phyloP scores from a whole-genome alignment of 2,329 filamentous ascomycete species.

The Eutypella sp. region DNA sequence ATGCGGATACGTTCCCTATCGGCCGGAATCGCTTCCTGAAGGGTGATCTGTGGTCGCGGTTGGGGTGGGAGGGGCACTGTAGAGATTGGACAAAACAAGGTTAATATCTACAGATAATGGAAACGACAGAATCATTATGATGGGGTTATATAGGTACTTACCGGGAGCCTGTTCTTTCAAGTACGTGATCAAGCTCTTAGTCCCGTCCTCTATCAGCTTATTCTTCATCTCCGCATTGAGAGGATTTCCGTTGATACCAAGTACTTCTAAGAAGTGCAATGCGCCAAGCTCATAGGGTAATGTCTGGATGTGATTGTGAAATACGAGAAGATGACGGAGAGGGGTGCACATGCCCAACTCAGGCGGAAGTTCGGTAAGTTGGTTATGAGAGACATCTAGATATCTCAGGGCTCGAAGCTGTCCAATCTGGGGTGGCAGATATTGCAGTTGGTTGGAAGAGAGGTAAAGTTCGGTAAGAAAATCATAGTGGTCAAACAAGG shows the following conservation, averaged over 20 bases:
- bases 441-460: conserved; percentile 82
- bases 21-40: conserved; percentile 60
- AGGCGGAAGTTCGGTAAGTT: conserved; percentile 73
- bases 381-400: conserved; percentile 85
- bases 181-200: conserved; percentile 74
- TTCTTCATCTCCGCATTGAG: conserved; percentile 71
- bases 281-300: conserved; percentile 86
- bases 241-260: conserved; percentile 91
- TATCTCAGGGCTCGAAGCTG: conserved; percentile 74
- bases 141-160: conserved; percentile 39
- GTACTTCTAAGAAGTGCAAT: conserved; percentile 78
- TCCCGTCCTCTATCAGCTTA: conserved; percentile 81
- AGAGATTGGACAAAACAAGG: neutral
- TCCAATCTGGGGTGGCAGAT: conserved; percentile 76
- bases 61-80: conserved; percentile 72
- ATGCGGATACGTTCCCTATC: conserved; percentile 71
- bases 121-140: neutral
- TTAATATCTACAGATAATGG: conserved; percentile 16
- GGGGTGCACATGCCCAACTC: conserved; percentile 98
- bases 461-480: conserved; percentile 92
- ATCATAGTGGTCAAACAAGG: conserved; percentile 73
- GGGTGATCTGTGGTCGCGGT: conserved; percentile 71
- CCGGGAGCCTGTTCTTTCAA: conserved; percentile 81
- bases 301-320: conserved; percentile 81
- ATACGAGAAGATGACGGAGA: conserved; percentile 77